Conservation (phyloP, 805 yeast genomes). For the Yarrowia deformans region DNA sequence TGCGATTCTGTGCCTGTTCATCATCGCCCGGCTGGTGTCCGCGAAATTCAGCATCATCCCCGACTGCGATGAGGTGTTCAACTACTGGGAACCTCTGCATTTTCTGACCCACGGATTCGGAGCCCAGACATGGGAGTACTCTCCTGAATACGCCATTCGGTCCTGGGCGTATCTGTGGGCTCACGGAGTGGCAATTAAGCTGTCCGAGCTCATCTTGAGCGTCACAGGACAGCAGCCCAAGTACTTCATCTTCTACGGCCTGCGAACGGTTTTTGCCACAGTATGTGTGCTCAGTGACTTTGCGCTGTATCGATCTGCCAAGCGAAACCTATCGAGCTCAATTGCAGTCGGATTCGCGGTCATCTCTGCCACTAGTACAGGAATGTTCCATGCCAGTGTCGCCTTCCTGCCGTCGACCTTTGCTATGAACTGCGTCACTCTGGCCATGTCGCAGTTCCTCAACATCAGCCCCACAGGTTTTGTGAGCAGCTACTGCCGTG, state of each 20-base stretch:
- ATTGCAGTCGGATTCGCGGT: constrained; percentile 68
- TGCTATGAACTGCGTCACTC: constrained; percentile 61
- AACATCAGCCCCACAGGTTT: constrained; percentile 14
- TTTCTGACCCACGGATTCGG: constrained; percentile 81
- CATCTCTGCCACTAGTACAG: constrained; percentile 71
- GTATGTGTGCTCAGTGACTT: constrained; percentile 61
- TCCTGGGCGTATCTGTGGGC: constrained; percentile 79
- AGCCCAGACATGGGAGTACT: constrained; percentile 95
- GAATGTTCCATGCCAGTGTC: constrained; percentile 87
- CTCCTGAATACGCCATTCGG: constrained; percentile 86
- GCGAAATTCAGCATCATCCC: constrained; percentile 72
- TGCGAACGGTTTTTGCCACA: constrained; percentile 57
- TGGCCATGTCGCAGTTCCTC: constrained; percentile 47
- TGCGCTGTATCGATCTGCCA: constrained; percentile 56
- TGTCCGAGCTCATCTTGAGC: constrained; percentile 36
- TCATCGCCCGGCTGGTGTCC: constrained; percentile 49
- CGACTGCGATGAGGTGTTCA: constrained; percentile 92
- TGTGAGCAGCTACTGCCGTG: constrained; percentile 39
- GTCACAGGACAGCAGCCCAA: constrained; percentile 43
- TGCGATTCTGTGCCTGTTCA: constrained; percentile 42
- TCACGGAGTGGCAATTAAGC: constrained; percentile 48
- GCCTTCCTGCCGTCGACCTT: constrained; percentile 85
- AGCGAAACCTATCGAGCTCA: constrained; percentile 49
- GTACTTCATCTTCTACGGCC: constrained; percentile 57
- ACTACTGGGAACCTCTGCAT: constrained; percentile 95